These are phyloP conservation scores for Globisporangium acanthophoron DNA, from an alignment of 352 stramenopile species.

Conservation along the genomic window DNA sequence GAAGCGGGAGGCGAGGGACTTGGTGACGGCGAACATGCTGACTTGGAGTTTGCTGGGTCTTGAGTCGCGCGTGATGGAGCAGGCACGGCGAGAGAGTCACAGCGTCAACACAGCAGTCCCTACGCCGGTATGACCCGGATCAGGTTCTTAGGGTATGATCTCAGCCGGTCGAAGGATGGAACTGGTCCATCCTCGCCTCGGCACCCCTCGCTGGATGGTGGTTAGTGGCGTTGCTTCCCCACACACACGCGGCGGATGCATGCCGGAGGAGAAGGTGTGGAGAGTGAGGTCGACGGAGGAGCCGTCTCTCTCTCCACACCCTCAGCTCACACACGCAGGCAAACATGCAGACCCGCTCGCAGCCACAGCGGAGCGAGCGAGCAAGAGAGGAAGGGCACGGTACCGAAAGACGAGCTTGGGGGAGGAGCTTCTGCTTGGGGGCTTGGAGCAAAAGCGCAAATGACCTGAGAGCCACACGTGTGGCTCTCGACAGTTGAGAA, in stretches of 20 bases:
- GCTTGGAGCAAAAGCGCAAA: not conserved
- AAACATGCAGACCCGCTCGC: not conserved
- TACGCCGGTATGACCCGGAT: slow-evolving; percentile 61
- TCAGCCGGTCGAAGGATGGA: slow-evolving; percentile 47
- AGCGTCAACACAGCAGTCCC: slow-evolving; percentile 52
- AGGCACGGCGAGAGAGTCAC: slow-evolving; percentile 10
- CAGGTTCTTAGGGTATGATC: slow-evolving; percentile 68
- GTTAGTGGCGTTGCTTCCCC: slow-evolving; percentile 22
- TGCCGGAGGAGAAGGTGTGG: not conserved
- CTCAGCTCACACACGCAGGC: not conserved
- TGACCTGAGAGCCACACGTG: not conserved
- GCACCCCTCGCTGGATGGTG: slow-evolving; percentile 49
- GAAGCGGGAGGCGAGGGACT: slow-evolving; percentile 25
- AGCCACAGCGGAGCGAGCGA: not conserved
- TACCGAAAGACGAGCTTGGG: not conserved
- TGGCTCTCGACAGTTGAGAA: too few species aligned
- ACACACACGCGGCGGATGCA: slow-evolving; percentile 8
- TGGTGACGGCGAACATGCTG: slow-evolving; percentile 31
- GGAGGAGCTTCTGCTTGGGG: not conserved
- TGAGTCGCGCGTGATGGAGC: not conserved
- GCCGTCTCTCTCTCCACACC: not conserved
- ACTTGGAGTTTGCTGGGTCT: not conserved
- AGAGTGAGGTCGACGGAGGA: not conserved
- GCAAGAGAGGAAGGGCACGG: not conserved
- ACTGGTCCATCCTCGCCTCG: slow-evolving; percentile 39